phyloP scores from a whole-genome alignment of 495 filamentous ascomycete genomes.

The Talaromyces borbonicus region DNA sequence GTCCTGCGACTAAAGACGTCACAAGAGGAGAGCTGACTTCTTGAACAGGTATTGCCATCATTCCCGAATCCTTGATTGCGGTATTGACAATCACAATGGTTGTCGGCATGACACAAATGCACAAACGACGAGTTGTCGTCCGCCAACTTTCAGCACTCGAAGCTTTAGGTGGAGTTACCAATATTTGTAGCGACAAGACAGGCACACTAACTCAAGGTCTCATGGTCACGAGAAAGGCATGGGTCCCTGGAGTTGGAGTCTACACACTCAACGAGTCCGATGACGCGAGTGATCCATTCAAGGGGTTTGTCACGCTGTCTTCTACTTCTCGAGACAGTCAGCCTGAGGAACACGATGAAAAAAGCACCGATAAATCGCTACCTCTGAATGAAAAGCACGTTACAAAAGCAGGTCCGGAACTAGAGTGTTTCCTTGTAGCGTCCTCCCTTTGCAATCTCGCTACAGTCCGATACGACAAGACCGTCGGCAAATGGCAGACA shows the following conservation, averaged over 20 bases:
- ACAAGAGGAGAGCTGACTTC: no score
- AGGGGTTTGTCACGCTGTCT: slow-evolving; percentile 44
- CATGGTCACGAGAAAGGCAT: slow-evolving; percentile 76
- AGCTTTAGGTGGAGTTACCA: slow-evolving; percentile 74
- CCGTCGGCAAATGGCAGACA: slow-evolving; percentile 49
- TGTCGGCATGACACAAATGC: slow-evolving; percentile 64
- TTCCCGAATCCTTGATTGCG: slow-evolving; percentile 65
- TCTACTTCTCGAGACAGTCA: slow-evolving; percentile 13
- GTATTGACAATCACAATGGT: slow-evolving; percentile 71
- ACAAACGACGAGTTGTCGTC: slow-evolving; percentile 65
- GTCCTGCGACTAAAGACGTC: no score
- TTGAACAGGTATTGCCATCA: slow-evolving; percentile 56
- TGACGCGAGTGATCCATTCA: slow-evolving; percentile 54
- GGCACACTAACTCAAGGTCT: slow-evolving; percentile 69
- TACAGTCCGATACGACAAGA: slow-evolving; percentile 48
- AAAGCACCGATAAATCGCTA: slow-evolving; percentile 34
- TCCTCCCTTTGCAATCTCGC: slow-evolving; percentile 75
- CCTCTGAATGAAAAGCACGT: slow-evolving; percentile 12
- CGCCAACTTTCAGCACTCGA: slow-evolving; percentile 74
- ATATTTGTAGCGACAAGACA: slow-evolving; percentile 85
- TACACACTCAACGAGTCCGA: slow-evolving; percentile 48
- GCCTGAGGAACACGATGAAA: slow-evolving; percentile 11
- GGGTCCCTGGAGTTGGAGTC: slow-evolving; percentile 58
- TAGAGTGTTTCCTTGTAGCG: slow-evolving; percentile 56
- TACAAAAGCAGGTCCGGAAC: slow-evolving; percentile 21